A percentile compares a stretch with the other conserved stretches of the same genome.
These are phyloP conservation scores for Sporisorium iseilematis-ciliati DNA, from an alignment of 1,284 basidiomycete genomes.

Conservation along the genomic window DNA sequence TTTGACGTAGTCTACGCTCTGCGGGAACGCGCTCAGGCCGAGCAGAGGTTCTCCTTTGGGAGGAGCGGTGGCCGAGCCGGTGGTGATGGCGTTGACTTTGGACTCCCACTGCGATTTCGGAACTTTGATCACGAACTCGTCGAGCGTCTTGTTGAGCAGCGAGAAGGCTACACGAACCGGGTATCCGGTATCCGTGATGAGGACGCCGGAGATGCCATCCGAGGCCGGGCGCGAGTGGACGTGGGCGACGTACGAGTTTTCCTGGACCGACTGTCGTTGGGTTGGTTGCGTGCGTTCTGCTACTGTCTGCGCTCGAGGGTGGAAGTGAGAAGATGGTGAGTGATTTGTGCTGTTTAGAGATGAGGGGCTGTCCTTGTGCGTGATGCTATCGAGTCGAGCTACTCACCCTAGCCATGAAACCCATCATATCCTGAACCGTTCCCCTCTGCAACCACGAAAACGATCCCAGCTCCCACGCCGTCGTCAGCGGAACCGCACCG, in stretches of 20 bases:
- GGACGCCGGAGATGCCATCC: conserved; percentile 77
- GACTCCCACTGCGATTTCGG: conserved; percentile 76
- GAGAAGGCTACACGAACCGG: conserved; percentile 96
- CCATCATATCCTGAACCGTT: conserved; percentile 69
- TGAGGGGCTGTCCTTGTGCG: no score
- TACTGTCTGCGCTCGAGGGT: conserved; percentile 76
- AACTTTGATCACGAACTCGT: conserved; percentile 88
- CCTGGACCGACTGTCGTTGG: conserved; percentile 87
- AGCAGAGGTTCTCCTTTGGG: conserved; percentile 65
- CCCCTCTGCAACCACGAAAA: conserved; percentile 93
- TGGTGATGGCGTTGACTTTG: conserved; percentile 61
- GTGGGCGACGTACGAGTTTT: conserved; percentile 93
- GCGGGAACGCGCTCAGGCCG: conserved; percentile 68
- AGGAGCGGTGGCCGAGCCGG: conserved; percentile 58
- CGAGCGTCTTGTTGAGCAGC: conserved; percentile 90
- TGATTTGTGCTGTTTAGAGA: no score
- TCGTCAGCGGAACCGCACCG: conserved; percentile 76
- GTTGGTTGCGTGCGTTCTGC: conserved; percentile 82
- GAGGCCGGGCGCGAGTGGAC: conserved; percentile 76
- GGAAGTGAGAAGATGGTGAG: conserved; percentile 60
- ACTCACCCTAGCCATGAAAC: conserved; percentile 68
- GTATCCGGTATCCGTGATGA: conserved; percentile 96
- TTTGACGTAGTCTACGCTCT: conserved; percentile 82
- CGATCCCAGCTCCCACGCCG: conserved; percentile 84
- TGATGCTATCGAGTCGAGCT: not conserved